Conservation (phyloP, 345 rosid genomes). For the Luvunga scandens region DNA sequence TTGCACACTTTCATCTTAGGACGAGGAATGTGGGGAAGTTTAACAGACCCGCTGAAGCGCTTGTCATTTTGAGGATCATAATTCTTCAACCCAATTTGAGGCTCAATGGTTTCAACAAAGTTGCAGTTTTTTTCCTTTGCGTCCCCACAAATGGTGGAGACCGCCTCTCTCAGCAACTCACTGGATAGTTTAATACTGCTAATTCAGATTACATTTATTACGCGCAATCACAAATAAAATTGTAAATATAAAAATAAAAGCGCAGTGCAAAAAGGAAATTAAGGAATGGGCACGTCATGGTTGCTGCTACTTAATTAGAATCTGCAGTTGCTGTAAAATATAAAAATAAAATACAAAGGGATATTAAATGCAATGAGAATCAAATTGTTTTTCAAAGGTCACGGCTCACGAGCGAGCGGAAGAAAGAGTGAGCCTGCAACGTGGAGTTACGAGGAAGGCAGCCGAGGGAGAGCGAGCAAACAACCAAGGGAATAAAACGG, state of each 20-base stretch:
- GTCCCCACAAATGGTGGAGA: slow-evolving; percentile 34
- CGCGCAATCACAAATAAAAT: not conserved
- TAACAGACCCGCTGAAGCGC: slow-evolving; percentile 86
- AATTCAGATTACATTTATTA: not conserved
- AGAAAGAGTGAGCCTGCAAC: not conserved
- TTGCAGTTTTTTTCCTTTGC: slow-evolving; percentile 15
- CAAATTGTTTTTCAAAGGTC: not conserved
- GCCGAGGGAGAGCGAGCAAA: not conserved
- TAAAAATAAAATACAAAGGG: not conserved
- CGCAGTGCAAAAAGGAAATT: not conserved
- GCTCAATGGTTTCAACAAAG: slow-evolving; percentile 82
- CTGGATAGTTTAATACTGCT: slow-evolving; percentile 78
- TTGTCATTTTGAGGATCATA: slow-evolving; percentile 94
- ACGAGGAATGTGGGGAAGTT: slow-evolving; percentile 84
- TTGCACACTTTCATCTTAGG: slow-evolving; percentile 91
- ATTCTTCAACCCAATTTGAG: slow-evolving; percentile 90
- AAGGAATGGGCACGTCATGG: not conserved
- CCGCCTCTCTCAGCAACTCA: slow-evolving; percentile 79
- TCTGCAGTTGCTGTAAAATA: not conserved
- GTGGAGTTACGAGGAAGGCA: not conserved
- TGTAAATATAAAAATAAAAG: not conserved
- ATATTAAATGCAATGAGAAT: not conserved
- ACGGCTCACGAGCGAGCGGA: not conserved
- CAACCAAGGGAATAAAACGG: not conserved
- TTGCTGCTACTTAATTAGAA: not conserved